Conservation (phyloP, 169 alveolate species). For the Plasmodium yoelii region DNA sequence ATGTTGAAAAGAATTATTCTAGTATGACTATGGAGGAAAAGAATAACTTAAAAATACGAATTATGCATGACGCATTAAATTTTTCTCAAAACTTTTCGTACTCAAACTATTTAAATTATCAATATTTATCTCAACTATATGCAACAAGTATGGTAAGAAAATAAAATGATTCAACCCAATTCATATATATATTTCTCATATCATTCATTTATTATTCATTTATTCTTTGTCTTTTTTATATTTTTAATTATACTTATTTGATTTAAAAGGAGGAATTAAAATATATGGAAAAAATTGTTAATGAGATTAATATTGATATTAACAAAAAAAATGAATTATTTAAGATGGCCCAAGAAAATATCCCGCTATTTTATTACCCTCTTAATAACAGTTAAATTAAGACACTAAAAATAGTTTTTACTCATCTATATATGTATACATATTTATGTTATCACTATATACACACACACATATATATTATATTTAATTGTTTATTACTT, state of each 20-base stretch:
- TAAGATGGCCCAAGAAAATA: slow-evolving; percentile 47
- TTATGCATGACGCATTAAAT: slow-evolving; percentile 52
- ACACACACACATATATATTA: not conserved
- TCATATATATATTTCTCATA: not conserved
- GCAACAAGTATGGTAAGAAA: slow-evolving; percentile 20
- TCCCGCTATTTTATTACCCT: slow-evolving; percentile 38
- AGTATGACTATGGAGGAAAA: slow-evolving; percentile 64
- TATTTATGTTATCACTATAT: no score
- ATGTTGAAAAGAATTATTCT: slow-evolving; percentile 54
- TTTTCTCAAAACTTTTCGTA: slow-evolving; percentile 61
- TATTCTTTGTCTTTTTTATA: not conserved
- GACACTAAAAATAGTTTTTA: not conserved
- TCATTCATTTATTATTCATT: not conserved
- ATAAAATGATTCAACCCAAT: not conserved
- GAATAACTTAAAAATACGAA: slow-evolving; percentile 21
- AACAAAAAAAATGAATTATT: slow-evolving; percentile 50
- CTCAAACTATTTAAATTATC: slow-evolving; percentile 42
- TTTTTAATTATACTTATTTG: not conserved
- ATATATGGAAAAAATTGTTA: slow-evolving; percentile 9
- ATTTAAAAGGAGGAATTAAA: slow-evolving; percentile 45
- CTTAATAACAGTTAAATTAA: slow-evolving; percentile 38
- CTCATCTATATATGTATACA: no score
- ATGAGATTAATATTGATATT: slow-evolving; percentile 40
- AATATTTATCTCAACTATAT: slow-evolving; percentile 49
- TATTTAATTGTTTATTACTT: not conserved